A percentile compares a stretch with the other conserved stretches of the same genome.
phyloP scores from a whole-genome alignment of 2,329 filamentous ascomycete genomes.

The Lachnellula willkommii region DNA sequence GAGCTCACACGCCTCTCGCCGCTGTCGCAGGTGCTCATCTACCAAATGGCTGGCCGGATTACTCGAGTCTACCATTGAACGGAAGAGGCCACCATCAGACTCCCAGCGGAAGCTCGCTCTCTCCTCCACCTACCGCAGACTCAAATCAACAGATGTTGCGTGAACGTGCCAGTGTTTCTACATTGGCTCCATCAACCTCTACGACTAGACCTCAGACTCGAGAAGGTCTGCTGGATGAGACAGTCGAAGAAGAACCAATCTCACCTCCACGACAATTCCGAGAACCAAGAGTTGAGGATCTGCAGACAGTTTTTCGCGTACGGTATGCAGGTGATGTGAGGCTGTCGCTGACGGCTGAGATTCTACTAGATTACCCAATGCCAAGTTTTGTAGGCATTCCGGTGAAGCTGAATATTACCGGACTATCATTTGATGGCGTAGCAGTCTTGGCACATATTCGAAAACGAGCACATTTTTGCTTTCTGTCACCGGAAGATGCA shows the following conservation, averaged over 20 bases:
- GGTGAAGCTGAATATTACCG: constrained; percentile 89
- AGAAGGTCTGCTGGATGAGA: constrained; percentile 37
- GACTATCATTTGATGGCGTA: constrained; percentile 89
- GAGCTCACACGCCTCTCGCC: constrained; percentile 72
- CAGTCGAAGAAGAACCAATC: constrained; percentile 26
- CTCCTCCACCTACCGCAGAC: constrained; percentile 35
- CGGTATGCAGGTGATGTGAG: constrained; percentile 83
- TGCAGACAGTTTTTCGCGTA: constrained; percentile 89
- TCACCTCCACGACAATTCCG: constrained; percentile 51
- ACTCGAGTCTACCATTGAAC: constrained; percentile 20
- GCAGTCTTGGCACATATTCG: constrained; percentile 89
- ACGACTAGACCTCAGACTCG: constrained; percentile 54
- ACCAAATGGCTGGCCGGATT: constrained; percentile 44
- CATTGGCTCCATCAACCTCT: constrained; percentile 50
- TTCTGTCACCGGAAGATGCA: constrained; percentile 87
- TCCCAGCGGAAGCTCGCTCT: constrained; percentile 28
- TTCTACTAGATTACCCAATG: constrained; percentile 96
- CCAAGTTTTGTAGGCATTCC: constrained; percentile 96
- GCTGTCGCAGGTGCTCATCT: constrained; percentile 70
- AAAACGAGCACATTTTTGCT: constrained; percentile 86
- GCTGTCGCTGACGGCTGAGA: constrained; percentile 87
- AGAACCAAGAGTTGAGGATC: constrained; percentile 75
- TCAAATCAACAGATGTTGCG: constrained; percentile 37
- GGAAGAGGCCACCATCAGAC: constrained; percentile 25
- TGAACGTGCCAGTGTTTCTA: constrained; percentile 59